These are phyloP conservation scores for Athelia sp. DNA, from an alignment of 1,284 basidiomycete genomes.

Conservation along the genomic window DNA sequence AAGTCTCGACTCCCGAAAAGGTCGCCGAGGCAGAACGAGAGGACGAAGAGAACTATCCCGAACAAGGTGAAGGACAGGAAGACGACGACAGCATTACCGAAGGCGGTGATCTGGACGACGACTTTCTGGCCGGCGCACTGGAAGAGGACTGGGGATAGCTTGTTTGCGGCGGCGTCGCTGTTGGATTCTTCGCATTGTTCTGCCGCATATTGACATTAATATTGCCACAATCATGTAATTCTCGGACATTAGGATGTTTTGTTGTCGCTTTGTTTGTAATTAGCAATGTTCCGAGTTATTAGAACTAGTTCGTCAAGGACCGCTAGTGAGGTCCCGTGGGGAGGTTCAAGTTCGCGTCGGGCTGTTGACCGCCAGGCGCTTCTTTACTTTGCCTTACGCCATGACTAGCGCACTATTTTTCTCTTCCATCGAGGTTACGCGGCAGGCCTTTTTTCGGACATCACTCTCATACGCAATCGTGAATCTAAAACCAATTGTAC, in stretches of 20 bases:
- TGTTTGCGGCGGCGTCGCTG: not conserved
- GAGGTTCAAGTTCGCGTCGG: not conserved
- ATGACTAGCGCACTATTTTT: conserved; percentile 49
- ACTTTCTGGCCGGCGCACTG: conserved; percentile 70
- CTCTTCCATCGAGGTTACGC: conserved; percentile 80
- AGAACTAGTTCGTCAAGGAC: not conserved
- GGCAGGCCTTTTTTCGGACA: conserved; percentile 76
- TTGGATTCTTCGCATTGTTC: conserved; percentile 10
- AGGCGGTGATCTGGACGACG: conserved; percentile 46
- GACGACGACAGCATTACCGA: conserved; percentile 34
- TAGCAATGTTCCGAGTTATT: not conserved
- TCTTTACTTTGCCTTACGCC: not conserved
- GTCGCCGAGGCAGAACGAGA: conserved; percentile 15
- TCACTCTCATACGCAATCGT: conserved; percentile 78
- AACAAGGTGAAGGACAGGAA: conserved; percentile 20
- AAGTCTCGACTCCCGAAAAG: conserved; percentile 23
- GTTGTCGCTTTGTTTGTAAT: conserved; percentile 2
- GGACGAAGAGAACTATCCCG: conserved; percentile 16
- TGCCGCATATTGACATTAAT: conserved; percentile 1
- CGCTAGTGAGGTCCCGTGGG: not conserved
- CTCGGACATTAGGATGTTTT: conserved; percentile 1
- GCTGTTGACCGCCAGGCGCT: too few species aligned
- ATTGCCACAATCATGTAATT: conserved; percentile 1
- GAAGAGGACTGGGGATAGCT: conserved; percentile 67
- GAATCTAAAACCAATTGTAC: conserved; percentile 89